Percentiles rank a stretch among this genome's conserved stretches.
phyloP scores from a whole-genome alignment of 228 moss, liverwort and hornwort genomes.

The Sphagnum magellanicum region DNA sequence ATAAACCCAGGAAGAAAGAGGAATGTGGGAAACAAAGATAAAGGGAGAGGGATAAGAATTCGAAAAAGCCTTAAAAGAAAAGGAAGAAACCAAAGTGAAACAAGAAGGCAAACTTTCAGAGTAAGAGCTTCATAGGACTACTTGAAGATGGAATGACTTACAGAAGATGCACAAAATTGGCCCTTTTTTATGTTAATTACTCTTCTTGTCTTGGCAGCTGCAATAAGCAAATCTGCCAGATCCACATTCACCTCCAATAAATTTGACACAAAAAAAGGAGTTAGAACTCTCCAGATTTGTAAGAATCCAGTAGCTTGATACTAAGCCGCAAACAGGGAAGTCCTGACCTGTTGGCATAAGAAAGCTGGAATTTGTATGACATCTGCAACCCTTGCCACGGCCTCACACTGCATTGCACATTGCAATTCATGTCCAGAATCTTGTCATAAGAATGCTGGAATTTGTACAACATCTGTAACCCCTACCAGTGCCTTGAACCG shows the following conservation, averaged over 20 bases:
- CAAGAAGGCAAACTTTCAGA: too few species aligned
- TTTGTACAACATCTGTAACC: conserved; percentile 87
- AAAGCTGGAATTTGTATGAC: conserved; percentile 93
- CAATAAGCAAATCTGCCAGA: conserved; percentile 58
- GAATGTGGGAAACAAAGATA: too few species aligned
- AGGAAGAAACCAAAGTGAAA: too few species aligned
- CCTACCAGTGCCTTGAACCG: conserved; percentile 74
- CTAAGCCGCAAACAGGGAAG: too few species aligned
- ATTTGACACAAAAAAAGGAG: too few species aligned
- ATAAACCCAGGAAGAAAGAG: too few species aligned
- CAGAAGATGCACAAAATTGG: conserved; percentile 80
- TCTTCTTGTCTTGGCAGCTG: conserved; percentile 85
- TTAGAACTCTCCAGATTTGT: too few species aligned
- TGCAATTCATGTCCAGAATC: too few species aligned
- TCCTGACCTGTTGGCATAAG: conserved; percentile 65
- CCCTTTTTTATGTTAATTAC: conserved; percentile 92
- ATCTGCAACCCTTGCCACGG: conserved; percentile 72
- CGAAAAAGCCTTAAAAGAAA: too few species aligned
- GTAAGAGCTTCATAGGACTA: too few species aligned
- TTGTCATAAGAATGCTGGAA: conserved; percentile 92
- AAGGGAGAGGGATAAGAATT: too few species aligned
- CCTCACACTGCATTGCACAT: conserved; percentile 55
- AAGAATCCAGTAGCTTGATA: too few species aligned
- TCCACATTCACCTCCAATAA: not conserved
- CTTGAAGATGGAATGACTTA: conserved; percentile 11